These are phyloP conservation scores for Rhizopus stolonifer DNA, from an alignment of 371 early-diverging fungal genomes.

Conservation along the genomic window DNA sequence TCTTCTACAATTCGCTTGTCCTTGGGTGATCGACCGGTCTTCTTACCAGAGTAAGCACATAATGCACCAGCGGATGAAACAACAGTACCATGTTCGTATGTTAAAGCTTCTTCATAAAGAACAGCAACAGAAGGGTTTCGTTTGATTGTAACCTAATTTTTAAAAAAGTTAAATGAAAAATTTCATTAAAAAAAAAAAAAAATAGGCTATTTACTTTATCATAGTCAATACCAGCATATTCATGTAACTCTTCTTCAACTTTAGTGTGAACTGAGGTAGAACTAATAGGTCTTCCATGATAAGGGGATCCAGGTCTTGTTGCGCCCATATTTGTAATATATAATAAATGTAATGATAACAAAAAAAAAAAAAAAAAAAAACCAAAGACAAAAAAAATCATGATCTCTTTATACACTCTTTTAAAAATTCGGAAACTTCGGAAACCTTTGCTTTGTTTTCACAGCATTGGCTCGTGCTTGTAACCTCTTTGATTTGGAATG, in stretches of 20 bases:
- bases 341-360: background rate
- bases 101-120: conserved; percentile 94
- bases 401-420: conserved; percentile 1
- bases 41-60: conserved; percentile 87
- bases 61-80: conserved; percentile 93
- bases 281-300: conserved; percentile 35
- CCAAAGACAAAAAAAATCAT: too few relatives aligned
- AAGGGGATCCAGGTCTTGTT: conserved; percentile 48
- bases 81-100: conserved; percentile 84
- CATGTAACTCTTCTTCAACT: conserved; percentile 53
- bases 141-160: conserved; percentile 60
- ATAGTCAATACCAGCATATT: conserved; percentile 55
- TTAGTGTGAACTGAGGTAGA: conserved; percentile 42
- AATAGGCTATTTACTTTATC: conserved; percentile 54
- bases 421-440: conserved; percentile 11
- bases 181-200: too few relatives aligned
- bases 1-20: conserved; percentile 98
- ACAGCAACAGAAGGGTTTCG: conserved; percentile 79
- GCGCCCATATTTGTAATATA: conserved; percentile 28
- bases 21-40: conserved; percentile 88
- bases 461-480: too few relatives aligned
- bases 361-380: conserved; percentile 2
- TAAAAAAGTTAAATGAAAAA: too few relatives aligned
- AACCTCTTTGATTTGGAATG: too few relatives aligned
- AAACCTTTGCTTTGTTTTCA: too few relatives aligned